A percentile compares a stretch with the other conserved stretches of the same genome.
phyloP scores from a whole-genome alignment of 2,329 filamentous ascomycete species.

The Aspergillus neotritici region DNA sequence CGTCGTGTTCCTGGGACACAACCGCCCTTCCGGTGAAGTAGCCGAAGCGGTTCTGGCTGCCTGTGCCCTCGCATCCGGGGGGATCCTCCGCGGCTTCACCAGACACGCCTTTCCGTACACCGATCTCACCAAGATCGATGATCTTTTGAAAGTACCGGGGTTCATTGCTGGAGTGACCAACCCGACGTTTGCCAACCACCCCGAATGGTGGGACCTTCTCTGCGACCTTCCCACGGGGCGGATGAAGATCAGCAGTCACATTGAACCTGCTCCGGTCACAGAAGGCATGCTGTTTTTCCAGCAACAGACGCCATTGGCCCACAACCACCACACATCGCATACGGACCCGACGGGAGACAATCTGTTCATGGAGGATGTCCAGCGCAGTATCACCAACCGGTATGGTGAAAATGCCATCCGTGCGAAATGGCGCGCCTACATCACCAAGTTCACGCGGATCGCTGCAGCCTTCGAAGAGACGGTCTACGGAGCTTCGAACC shows the following conservation, averaged over 20 bases:
- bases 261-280: constrained; percentile 73
- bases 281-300: constrained; percentile 86
- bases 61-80: constrained; percentile 86
- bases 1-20: constrained; percentile 91
- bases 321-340: constrained; percentile 23
- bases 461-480: constrained; percentile 91
- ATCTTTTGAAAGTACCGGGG: constrained; percentile 88
- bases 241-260: constrained; percentile 87
- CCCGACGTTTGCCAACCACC: constrained; percentile 88
- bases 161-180: constrained; percentile 98
- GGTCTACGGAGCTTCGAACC: constrained; percentile 85
- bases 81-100: constrained; percentile 87
- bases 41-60: constrained; percentile 97
- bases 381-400: constrained; percentile 74
- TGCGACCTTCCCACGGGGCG: constrained; percentile 88
- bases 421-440: constrained; percentile 89
- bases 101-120: constrained; percentile 97
- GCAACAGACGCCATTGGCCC: constrained; percentile 51
- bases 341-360: constrained; percentile 77
- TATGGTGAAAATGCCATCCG: constrained; percentile 87
- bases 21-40: constrained; percentile 89
- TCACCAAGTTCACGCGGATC: constrained; percentile 88
- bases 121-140: constrained; percentile 94
- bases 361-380: constrained; percentile 80
- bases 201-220: constrained; percentile 96